Conservation (phyloP, 768 basidiomycete genomes). For the Russula earlei region DNA sequence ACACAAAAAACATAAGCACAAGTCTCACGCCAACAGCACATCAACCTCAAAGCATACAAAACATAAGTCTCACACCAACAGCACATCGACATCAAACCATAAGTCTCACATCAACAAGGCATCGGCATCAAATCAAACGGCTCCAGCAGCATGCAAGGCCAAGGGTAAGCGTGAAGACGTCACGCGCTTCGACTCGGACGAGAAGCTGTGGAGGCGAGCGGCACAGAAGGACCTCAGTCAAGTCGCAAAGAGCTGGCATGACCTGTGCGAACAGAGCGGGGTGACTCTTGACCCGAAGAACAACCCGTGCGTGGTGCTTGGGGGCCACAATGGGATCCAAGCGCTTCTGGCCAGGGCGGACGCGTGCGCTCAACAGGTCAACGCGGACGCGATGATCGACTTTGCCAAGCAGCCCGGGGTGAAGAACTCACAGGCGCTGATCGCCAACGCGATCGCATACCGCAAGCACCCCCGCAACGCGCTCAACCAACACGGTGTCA, state of each 20-base stretch:
- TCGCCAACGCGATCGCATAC: slow-evolving; percentile 35
- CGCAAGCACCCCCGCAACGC: slow-evolving; percentile 37
- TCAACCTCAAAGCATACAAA: too few relatives aligned
- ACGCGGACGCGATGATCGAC: slow-evolving; percentile 41
- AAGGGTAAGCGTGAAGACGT: slow-evolving; percentile 11
- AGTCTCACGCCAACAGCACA: too few relatives aligned
- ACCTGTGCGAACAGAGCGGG: slow-evolving; percentile 34
- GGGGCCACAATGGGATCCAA: slow-evolving; percentile 32
- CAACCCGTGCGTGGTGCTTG: slow-evolving; percentile 36
- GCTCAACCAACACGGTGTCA: slow-evolving; percentile 33
- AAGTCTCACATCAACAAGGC: too few relatives aligned
- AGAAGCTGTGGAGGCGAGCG: slow-evolving; percentile 21
- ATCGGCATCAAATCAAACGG: too few relatives aligned
- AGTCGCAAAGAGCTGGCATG: slow-evolving; percentile 36
- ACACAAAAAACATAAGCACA: too few relatives aligned
- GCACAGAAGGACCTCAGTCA: slow-evolving; percentile 31
- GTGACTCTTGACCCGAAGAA: slow-evolving; percentile 29
- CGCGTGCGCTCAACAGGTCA: slow-evolving; percentile 40
- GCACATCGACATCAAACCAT: too few relatives aligned
- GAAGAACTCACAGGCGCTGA: slow-evolving; percentile 32
- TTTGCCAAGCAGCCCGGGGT: slow-evolving; percentile 38
- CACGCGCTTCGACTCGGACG: not conserved
- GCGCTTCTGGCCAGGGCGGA: slow-evolving; percentile 38
- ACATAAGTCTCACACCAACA: too few relatives aligned
- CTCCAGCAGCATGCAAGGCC: slow-evolving; percentile 7